phyloP scores from a whole-genome alignment of 208 protist genomes.

The Acanthamoeba royreba region DNA sequence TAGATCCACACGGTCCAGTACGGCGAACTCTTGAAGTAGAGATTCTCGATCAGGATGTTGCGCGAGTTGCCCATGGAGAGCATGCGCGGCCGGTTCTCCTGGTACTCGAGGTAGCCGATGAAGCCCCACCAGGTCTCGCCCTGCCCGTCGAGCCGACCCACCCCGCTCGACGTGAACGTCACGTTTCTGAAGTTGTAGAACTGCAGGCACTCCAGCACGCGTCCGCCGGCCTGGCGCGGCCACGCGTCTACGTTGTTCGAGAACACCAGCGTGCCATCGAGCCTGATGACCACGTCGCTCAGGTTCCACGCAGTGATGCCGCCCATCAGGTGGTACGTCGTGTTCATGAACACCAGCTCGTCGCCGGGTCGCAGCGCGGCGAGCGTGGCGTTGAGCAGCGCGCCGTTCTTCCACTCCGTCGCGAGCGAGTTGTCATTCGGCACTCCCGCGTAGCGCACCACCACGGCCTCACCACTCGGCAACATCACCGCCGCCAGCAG shows the following conservation, averaged over 20 bases:
- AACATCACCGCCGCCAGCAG: no score
- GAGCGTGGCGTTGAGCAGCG: constrained; percentile 60
- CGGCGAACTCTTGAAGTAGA: constrained; percentile 61
- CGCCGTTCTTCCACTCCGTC: constrained; percentile 35
- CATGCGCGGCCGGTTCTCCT: constrained; percentile 65
- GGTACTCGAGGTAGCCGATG: constrained; percentile 55
- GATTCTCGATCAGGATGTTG: constrained; percentile 63
- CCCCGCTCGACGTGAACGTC: constrained; percentile 61
- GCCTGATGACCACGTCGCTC: constrained; percentile 36
- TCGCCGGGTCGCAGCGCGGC: constrained; percentile 54
- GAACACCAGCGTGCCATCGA: constrained; percentile 71
- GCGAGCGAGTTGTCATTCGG: neutral
- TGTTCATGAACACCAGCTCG: constrained; percentile 63
- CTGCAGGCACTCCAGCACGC: constrained; percentile 67
- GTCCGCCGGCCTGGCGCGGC: constrained; percentile 45
- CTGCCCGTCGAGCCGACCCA: constrained; percentile 64
- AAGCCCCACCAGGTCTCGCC: constrained; percentile 73
- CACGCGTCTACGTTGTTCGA: constrained; percentile 58
- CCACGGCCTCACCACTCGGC: neutral
- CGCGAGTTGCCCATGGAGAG: constrained; percentile 45
- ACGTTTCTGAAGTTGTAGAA: constrained; percentile 65
- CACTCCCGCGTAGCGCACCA: constrained; percentile 31
- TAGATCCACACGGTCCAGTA: constrained; percentile 66
- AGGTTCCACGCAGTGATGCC: constrained; percentile 62
- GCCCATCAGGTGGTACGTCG: constrained; percentile 67